These are phyloP conservation scores for Ophiostoma novo-ulmi DNA, from an alignment of 2,329 filamentous ascomycete species.

Conservation along the genomic window DNA sequence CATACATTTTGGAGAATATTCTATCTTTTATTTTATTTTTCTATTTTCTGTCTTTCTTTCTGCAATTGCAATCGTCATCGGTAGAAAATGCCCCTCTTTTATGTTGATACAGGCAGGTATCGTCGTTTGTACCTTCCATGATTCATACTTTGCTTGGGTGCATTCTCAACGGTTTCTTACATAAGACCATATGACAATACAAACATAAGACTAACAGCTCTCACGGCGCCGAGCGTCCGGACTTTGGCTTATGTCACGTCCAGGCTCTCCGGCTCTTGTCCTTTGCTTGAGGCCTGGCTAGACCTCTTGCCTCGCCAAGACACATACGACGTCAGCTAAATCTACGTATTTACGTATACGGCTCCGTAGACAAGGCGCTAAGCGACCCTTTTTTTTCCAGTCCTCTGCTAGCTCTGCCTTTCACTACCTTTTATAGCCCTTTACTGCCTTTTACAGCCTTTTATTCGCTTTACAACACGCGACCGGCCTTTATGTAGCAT, in stretches of 20 bases:
- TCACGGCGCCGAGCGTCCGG: too few relatives aligned
- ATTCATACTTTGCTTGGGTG: background rate
- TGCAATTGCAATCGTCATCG: background rate
- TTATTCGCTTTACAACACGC: background rate
- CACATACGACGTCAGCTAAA: background rate
- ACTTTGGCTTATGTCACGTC: too few relatives aligned
- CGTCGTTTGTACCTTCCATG: background rate
- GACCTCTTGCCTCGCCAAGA: background rate
- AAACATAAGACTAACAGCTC: background rate
- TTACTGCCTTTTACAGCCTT: background rate
- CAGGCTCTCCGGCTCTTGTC: too few relatives aligned
- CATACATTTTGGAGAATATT: too few relatives aligned
- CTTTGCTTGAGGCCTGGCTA: too few relatives aligned
- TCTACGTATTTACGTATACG: background rate
- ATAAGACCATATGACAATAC: too few relatives aligned
- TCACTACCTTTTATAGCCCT: background rate
- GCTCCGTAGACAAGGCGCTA: slow-evolving; percentile 7
- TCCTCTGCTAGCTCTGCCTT: background rate
- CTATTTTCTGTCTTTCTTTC: background rate
- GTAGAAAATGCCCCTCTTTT: background rate
- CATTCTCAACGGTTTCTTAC: too few relatives aligned
- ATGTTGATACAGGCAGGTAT: background rate
- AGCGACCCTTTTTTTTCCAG: background rate
- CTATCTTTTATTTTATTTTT: background rate
- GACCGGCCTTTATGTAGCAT: background rate